phyloP scores from a whole-genome alignment of 768 basidiomycete species.

The Hydnomerulius pinastri region DNA sequence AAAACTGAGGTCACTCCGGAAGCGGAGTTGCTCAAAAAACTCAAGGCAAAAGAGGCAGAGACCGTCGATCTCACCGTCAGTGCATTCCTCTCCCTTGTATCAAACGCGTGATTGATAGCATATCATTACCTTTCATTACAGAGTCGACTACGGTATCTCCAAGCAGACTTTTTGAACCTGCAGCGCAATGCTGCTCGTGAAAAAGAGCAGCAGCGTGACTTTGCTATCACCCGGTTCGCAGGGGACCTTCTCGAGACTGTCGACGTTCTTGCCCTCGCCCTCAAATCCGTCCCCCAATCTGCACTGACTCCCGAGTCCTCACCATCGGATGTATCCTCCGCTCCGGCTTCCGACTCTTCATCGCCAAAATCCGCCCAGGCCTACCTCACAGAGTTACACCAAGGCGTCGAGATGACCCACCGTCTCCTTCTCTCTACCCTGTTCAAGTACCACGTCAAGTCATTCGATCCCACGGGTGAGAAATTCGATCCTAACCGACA shows the following conservation, averaged over 20 bases:
- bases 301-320: slow-evolving; percentile 37
- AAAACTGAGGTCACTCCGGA: slow-evolving; percentile 33
- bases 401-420: slow-evolving; percentile 91
- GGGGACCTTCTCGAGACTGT: slow-evolving; percentile 86
- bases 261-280: slow-evolving; percentile 84
- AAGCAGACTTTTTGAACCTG: slow-evolving; percentile 95
- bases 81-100: slow-evolving; percentile 7
- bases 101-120: slow-evolving; percentile 8
- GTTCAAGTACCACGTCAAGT: slow-evolving; percentile 88
- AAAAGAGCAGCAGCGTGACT: slow-evolving; percentile 90
- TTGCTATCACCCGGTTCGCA: slow-evolving; percentile 91
- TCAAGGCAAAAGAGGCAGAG: slow-evolving; percentile 81
- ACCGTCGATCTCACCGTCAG: slow-evolving; percentile 84
- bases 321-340: slow-evolving; percentile 25
- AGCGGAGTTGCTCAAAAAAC: slow-evolving; percentile 46
- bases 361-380: slow-evolving; percentile 54
- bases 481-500: slow-evolving; percentile 93
- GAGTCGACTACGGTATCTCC: slow-evolving; percentile 87
- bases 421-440: slow-evolving; percentile 87
- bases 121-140: slow-evolving; percentile 33
- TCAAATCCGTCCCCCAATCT: slow-evolving; percentile 72
- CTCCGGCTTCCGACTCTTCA: slow-evolving; percentile 34
- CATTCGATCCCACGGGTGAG: slow-evolving; percentile 91
- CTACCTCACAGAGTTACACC: slow-evolving; percentile 71
- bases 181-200: slow-evolving; percentile 90